phyloP scores from a whole-genome alignment of 768 basidiomycete genomes.

The Lentinula sp. region DNA sequence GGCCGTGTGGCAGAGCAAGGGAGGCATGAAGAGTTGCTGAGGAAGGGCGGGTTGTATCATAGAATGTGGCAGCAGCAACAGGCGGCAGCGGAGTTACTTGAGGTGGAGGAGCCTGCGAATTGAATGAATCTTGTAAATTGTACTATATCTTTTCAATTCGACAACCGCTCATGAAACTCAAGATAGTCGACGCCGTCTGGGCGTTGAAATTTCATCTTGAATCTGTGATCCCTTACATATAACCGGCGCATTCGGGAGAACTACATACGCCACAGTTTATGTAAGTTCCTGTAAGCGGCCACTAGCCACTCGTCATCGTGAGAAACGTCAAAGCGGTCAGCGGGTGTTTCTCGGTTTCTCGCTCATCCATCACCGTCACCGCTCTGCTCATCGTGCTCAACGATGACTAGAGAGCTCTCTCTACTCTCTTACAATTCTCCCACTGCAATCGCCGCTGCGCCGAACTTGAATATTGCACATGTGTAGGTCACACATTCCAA shows the following conservation, averaged over 20 bases:
- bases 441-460: constrained; percentile 31
- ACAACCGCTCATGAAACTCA: background rate
- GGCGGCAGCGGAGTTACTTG: constrained; percentile 22
- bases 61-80: constrained; percentile 81
- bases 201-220: too few relatives aligned
- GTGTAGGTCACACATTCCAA: constrained; percentile 35
- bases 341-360: background rate
- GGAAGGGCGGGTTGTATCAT: constrained; percentile 61
- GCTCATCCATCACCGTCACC: background rate
- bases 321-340: background rate
- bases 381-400: constrained; percentile 4
- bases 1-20: constrained; percentile 90
- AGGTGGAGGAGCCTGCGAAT: background rate
- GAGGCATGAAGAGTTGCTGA: constrained; percentile 83
- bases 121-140: constrained; percentile 14
- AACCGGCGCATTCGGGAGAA: background rate
- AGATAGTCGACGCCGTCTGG: too few relatives aligned
- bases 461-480: constrained; percentile 49
- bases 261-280: background rate
- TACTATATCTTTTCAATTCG: background rate
- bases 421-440: constrained; percentile 38
- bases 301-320: background rate
- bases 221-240: background rate
- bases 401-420: constrained; percentile 44
- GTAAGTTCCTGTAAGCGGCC: background rate